Evolutionary conservation across 169 alveolate species (phyloP), one percentile per base, ranked within the genome.

Genomic region (Plasmodium blacklocki): DNA sequence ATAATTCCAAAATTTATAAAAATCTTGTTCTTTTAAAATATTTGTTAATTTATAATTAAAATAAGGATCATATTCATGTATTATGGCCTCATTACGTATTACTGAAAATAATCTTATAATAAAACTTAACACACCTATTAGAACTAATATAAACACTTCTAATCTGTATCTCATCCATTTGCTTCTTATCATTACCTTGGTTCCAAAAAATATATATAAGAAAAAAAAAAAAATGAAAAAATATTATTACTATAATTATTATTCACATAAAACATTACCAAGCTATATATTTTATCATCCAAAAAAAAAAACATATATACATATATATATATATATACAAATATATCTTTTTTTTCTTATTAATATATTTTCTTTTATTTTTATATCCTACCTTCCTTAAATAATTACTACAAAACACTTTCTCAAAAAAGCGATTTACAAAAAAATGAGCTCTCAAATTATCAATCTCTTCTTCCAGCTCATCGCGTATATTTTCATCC

Each of bases 11-110:
- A 98, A 98, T 45, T 97, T 96, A 88, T 97, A 96, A 54, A 98
- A 94, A 2, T 99, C 99, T 49, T 98, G 97, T 59, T 96, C 94
- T 14, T 96, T 96, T 19, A 99, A 95, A 89, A 92, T 97, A 92
- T 96, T 92, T n/a, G 99, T 97, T 14, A 99, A 96, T 75, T 99
- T 94, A 89, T 95, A 98, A 91, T 98, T 99, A 94, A 99, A 99
- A 98, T 99, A 98, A 11, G 99, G 99, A 92, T 99, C 99, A 87
- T 97, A 99, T 91, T 99, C 99, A 93, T 99, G 99, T 78, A 99
- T 98, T 64, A 98, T 97, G 6, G 98, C 94, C 92, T 98, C 99
- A 89, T 96, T 97, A 58, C 99, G 95, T 63, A 98, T 98, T 11
- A 97, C 99, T 14, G 99, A 97, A 94, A 98, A 98, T 11, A 97